Percentiles rank a stretch among this genome's conserved stretches.
Evolutionary conservation across 768 basidiomycete genomes (phyloP).

Genomic region (Epithele typhae): DNA sequence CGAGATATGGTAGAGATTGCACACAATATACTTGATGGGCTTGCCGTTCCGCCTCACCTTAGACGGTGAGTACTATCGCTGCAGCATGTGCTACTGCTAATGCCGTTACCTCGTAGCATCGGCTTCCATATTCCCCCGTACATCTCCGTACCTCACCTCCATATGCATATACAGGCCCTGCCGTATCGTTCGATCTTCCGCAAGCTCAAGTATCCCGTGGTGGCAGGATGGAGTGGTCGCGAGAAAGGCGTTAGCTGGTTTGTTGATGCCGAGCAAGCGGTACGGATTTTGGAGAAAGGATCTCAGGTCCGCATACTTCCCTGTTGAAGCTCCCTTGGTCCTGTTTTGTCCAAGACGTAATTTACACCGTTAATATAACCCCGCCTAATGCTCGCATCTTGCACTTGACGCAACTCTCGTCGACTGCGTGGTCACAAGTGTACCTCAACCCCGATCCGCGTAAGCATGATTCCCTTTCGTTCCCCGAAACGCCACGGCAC

Average conservation of each 20-base stretch:
- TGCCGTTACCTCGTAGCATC: constrained; percentile 39
- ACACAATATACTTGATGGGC: constrained; percentile 43
- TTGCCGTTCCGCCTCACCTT: constrained; percentile 35
- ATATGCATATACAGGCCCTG: constrained; percentile 67
- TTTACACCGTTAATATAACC: no score
- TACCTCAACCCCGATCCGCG: no score
- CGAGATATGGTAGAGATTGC: constrained; percentile 48
- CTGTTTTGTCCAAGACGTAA: no score
- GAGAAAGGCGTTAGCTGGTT: constrained; percentile 76
- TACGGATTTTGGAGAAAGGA: constrained; percentile 54
- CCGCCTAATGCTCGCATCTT: no score
- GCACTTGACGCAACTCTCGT: no score
- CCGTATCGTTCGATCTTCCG: constrained; percentile 48
- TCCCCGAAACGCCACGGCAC: no score
- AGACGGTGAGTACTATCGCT: constrained; percentile 39
- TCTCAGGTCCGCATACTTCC: constrained; percentile 48
- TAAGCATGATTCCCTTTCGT: no score
- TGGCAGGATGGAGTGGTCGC: constrained; percentile 28
- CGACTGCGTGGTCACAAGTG: no score
- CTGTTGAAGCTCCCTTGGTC: no score
- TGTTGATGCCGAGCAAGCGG: constrained; percentile 54
- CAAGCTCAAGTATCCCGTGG: constrained; percentile 45
- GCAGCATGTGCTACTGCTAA: not conserved
- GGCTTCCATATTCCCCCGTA: constrained; percentile 84
- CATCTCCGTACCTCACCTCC: constrained; percentile 67